Conservation (phyloP, 1,284 basidiomycete genomes). For the Volvariella volvacea region DNA sequence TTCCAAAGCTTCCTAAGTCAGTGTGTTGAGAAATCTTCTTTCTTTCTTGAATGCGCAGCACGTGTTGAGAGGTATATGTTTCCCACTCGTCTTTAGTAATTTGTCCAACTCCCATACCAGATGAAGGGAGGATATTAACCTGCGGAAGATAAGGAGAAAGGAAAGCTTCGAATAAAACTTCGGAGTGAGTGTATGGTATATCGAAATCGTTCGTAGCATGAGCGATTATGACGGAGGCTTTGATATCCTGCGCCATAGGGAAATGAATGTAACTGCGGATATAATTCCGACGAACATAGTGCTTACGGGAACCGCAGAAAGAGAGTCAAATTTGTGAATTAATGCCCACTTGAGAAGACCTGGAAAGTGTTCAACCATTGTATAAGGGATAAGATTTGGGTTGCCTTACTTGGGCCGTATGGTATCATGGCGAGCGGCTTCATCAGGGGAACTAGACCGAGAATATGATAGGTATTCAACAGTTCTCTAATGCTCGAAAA, state of each 20-base stretch:
- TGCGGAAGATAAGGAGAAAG: constrained; percentile 57
- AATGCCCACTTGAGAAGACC: constrained; percentile 54
- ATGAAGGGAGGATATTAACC: constrained; percentile 28
- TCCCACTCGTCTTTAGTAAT: constrained; percentile 31
- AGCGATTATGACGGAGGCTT: constrained; percentile 65
- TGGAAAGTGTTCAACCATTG: constrained; percentile 18
- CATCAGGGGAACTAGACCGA: constrained; percentile 69
- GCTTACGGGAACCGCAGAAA: constrained; percentile 50
- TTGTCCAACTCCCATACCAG: constrained; percentile 17
- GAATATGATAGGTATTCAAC: constrained; percentile 65
- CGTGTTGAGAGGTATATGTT: constrained; percentile 26
- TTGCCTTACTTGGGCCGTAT: constrained; percentile 57
- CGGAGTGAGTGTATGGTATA: constrained; percentile 74
- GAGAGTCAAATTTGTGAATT: constrained; percentile 61
- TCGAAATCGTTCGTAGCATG: constrained; percentile 81
- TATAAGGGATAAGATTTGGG: constrained; percentile 4
- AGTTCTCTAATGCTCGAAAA: constrained; percentile 66
- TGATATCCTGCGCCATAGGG: constrained; percentile 37
- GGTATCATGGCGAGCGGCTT: constrained; percentile 66
- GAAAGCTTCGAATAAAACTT: constrained; percentile 65
- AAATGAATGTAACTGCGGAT: background rate
- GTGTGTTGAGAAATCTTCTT: constrained; percentile 39
- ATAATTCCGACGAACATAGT: background rate
- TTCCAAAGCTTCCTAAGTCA: constrained; percentile 51
- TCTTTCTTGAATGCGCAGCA: constrained; percentile 29